Conservation (phyloP, 139 green algal genomes). For the Nannochloris sp. region DNA sequence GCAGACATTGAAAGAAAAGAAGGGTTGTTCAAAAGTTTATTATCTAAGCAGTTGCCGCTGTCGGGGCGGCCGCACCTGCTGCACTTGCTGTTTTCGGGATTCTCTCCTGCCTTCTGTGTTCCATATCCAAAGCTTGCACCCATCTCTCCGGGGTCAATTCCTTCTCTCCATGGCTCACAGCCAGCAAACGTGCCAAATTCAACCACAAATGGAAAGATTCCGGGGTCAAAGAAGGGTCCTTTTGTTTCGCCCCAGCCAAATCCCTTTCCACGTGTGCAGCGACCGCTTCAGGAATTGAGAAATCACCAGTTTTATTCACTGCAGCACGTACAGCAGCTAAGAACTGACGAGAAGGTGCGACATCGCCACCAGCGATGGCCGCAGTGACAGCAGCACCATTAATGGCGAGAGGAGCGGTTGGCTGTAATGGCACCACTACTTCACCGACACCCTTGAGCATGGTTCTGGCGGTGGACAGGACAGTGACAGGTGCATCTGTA, state of each 20-base stretch:
- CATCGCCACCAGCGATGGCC: not conserved
- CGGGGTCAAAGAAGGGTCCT: constrained; percentile 1
- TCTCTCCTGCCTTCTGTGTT: constrained; percentile 17
- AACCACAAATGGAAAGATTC: constrained; percentile 34
- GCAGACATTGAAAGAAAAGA: not conserved
- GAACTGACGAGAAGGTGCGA: constrained; percentile 24
- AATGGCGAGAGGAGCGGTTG: constrained; percentile 8
- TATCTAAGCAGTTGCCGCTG: not conserved
- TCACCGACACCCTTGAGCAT: constrained; percentile 29
- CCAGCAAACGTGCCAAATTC: constrained; percentile 30
- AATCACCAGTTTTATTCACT: constrained; percentile 19
- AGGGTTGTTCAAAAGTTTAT: not conserved
- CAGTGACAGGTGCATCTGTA: constrained; percentile 41
- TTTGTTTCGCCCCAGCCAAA: constrained; percentile 20
- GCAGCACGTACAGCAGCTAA: constrained; percentile 4
- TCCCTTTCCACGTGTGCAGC: constrained; percentile 12
- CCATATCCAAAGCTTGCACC: constrained; percentile 19
- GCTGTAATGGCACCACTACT: constrained; percentile 31
- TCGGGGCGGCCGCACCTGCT: not conserved
- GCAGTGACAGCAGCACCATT: not conserved
- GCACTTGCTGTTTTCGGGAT: not conserved
- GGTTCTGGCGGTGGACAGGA: constrained; percentile 41
- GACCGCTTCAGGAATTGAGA: constrained; percentile 14
- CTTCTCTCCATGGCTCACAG: constrained; percentile 30
- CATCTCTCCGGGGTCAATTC: constrained; percentile 25